A percentile compares a stretch with the other conserved stretches of the same genome.
These are phyloP conservation scores for Agapanthus africanus DNA, from an alignment of 106 monocot species.

Conservation along the genomic window DNA sequence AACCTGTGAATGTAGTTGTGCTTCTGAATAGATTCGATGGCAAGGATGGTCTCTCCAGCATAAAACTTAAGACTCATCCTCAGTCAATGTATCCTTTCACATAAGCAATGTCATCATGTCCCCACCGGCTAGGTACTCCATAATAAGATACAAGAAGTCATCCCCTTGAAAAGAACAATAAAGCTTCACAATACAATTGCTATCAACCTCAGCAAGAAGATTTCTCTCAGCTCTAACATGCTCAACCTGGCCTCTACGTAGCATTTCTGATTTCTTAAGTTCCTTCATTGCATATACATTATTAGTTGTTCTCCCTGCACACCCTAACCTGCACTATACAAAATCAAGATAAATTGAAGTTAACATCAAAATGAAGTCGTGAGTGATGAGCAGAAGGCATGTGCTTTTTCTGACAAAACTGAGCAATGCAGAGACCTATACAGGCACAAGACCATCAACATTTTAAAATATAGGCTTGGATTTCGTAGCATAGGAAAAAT, in stretches of 20 bases:
- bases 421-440: background rate
- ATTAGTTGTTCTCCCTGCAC: slow-evolving; percentile 32
- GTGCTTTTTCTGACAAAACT: background rate
- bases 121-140: slow-evolving; percentile 95
- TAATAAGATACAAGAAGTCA: slow-evolving; percentile 81
- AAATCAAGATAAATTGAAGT: background rate
- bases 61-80: slow-evolving; percentile 94
- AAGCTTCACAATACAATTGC: slow-evolving; percentile 65
- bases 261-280: slow-evolving; percentile 50
- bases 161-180: slow-evolving; percentile 81
- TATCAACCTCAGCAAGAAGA: slow-evolving; percentile 82
- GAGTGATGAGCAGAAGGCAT: slow-evolving; percentile 2
- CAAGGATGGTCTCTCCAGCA: slow-evolving; percentile 68
- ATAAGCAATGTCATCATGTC: slow-evolving; percentile 97
- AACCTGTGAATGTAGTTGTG: slow-evolving; percentile 97
- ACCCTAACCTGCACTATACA: slow-evolving; percentile 33
- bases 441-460: background rate
- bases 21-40: slow-evolving; percentile 93
- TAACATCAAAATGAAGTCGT: slow-evolving; percentile 1
- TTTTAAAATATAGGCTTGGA: background rate
- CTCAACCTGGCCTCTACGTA: slow-evolving; percentile 45
- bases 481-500: background rate
- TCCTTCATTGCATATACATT: slow-evolving; percentile 51
- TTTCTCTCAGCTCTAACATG: slow-evolving; percentile 55
- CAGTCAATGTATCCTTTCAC: slow-evolving; percentile 83